Conservation (phyloP, 148 eudicot genomes). For the Rhododendron simsii region DNA sequence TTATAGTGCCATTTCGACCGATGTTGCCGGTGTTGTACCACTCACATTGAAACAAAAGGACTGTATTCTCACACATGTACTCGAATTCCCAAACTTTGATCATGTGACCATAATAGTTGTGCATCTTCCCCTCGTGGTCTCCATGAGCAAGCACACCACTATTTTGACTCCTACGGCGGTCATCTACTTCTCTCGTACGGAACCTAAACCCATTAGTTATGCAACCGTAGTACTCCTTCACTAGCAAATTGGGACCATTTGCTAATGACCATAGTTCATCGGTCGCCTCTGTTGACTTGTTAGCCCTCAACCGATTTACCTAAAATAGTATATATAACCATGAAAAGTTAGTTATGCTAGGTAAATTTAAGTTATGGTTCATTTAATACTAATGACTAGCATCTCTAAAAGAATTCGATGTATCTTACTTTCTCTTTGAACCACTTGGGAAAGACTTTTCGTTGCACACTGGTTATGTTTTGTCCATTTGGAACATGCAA, state of each 20-base stretch:
- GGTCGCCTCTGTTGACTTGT: background rate
- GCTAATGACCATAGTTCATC: background rate
- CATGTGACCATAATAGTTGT: background rate
- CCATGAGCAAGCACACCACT: background rate
- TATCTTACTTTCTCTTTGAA: too few relatives aligned
- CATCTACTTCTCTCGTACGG: background rate
- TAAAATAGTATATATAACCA: background rate
- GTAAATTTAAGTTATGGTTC: too few relatives aligned
- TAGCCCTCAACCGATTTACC: background rate
- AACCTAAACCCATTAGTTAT: background rate
- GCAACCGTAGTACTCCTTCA: background rate
- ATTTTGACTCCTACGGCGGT: background rate
- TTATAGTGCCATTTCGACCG: too few relatives aligned
- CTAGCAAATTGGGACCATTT: background rate
- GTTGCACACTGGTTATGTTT: too few relatives aligned
- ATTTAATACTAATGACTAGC: too few relatives aligned
- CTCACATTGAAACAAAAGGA: background rate
- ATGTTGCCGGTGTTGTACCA: too few relatives aligned
- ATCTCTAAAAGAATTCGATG: too few relatives aligned
- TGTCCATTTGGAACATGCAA: too few relatives aligned
- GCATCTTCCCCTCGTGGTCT: background rate
- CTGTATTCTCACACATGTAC: background rate
- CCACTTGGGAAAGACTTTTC: too few relatives aligned
- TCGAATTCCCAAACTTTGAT: background rate
- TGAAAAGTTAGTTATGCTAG: too few relatives aligned